Evolutionary conservation across 73 alveolate species (phyloP), one percentile per base, ranked within the genome.

Genomic region (Blepharisma stoltei): DNA sequence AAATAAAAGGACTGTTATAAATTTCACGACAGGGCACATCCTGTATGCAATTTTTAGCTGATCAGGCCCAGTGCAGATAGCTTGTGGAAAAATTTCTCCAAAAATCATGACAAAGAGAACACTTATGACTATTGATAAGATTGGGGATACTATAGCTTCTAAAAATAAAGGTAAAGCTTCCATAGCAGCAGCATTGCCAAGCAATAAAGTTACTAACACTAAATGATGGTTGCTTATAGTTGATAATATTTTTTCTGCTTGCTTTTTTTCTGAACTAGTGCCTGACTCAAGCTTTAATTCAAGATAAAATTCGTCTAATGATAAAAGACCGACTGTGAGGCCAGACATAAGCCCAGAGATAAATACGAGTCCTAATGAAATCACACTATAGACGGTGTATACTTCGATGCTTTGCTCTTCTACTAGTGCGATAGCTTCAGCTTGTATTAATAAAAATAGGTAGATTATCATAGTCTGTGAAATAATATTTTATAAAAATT

Each of bases 321-420:
- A 95, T 18, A 95, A 88, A 68, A 83, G 86, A 11, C 99, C 99
- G 7, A 92, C 98, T 20, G 99, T 95, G 55, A 95, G 89, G 6
- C 99, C 99, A 80, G 97, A 86, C 97, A 95, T 94, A 27, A 95
- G 77, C 7, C 99, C 99, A 21, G 98, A 98, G 73, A 92, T 84
- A 73, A 90, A 88, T 11, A 92, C 95, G 23, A 89, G 82, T 65
- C 84, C 89, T 14, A 88, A n/a, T 4, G 88, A 27, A n/a, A 60
- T 25, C 46, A 60, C 0, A 25, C 46, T 14, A 25, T 25, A 60
- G 3, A 25, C 5, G 5, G 18, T 25, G 46, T 14, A 60, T 25
- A 14, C 73, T 32, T 32, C 41, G 41, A 32, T 32, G 3, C 41
- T 32, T 32, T 32, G 41, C 41, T 32, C 41, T 32, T 32, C 41